Base-by-base conservation (phyloP, 2,329 filamentous ascomycete species). In the Tolypocladium tropicale region DNA sequence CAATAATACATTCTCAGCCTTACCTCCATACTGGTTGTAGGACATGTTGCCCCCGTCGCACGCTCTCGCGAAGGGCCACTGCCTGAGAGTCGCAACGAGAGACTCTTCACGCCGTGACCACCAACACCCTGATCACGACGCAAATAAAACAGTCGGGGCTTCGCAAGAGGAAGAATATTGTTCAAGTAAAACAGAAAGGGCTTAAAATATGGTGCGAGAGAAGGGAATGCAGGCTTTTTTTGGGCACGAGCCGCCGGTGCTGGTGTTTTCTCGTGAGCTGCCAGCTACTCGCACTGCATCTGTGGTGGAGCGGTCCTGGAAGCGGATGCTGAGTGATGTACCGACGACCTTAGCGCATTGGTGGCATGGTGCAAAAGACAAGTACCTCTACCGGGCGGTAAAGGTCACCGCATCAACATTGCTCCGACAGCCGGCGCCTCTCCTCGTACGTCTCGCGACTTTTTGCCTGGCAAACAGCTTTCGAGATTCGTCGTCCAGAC, bases 21-120 rank as follows among this genome's bases (percentile, higher is more conserved):
- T 66, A 79, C 78, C 77, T 73, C 79, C 79, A 60, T 84, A 84
- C n/a, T 78, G 80, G 65, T 83, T 82, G 68, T 83, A 84, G 21
- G 81, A 73, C 81, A 84, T 84, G 57, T 48, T 58, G 55, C 54
- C 55, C 32, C 50, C 53, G 39, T 48, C 23, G 51, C 46, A 30
- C 33, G 34, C 37, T 48, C 39, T 46, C 46, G 43, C 52, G 30
- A 18, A 33, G 55, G n/a, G 55, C 50, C 25, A 28, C n/a, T 21
- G 49, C 50, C 36, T 55, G 46, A 58, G 23, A 37, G 58, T 56
- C 61, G 57, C 60, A 62, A 61, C 34, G 41, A 39, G 28, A 18
- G 33, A 36, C 56, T 53, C 48, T 41, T 52, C 51, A 49, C 48
- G 48, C 36, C 48, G 41, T 25, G 39, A 37, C 33, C n/a, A n/a